These are phyloP conservation scores for Atalantia buxifolia DNA, from an alignment of 345 rosid species.

Conservation along the genomic window DNA sequence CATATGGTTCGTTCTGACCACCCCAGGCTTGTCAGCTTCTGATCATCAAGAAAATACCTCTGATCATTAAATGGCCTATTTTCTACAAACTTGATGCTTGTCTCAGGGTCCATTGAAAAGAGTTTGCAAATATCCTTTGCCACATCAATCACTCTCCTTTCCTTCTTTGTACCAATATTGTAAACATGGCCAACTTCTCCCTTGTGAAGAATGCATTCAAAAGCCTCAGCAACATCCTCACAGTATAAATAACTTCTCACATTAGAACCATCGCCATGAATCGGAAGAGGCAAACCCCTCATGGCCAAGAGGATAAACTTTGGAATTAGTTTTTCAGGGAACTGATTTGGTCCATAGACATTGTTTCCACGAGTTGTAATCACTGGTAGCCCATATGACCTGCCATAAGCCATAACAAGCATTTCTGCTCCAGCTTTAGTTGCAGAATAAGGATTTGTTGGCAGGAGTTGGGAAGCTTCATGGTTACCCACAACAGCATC, in stretches of 20 bases:
- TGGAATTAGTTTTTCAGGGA: constrained; percentile 61
- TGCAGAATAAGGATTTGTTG: constrained; percentile 69
- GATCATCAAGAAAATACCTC: constrained; percentile 91
- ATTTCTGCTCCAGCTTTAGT: constrained; percentile 74
- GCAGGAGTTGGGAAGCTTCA: constrained; percentile 70
- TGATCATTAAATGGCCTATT: constrained; percentile 83
- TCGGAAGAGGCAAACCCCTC: constrained; percentile 58
- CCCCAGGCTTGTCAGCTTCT: constrained; percentile 75
- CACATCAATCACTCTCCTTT: constrained; percentile 67
- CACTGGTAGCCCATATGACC: constrained; percentile 68
- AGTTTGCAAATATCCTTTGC: constrained; percentile 61
- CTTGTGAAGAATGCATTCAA: constrained; percentile 59
- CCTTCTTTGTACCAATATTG: constrained; percentile 69
- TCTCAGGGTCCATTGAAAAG: constrained; percentile 48
- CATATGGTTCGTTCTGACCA: constrained; percentile 79
- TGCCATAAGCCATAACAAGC: constrained; percentile 74
- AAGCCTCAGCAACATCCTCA: constrained; percentile 75
- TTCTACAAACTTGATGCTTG: constrained; percentile 55
- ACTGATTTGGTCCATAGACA: constrained; percentile 67
- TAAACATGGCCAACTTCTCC: constrained; percentile 78
- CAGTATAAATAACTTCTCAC: constrained; percentile 66
- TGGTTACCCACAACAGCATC: constrained; percentile 71
- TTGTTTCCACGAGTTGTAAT: constrained; percentile 72
- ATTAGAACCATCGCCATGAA: constrained; percentile 66
- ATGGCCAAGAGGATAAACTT: constrained; percentile 66